Base-by-base conservation (phyloP, 768 basidiomycete species). In the Auricularia auricula-judae region DNA sequence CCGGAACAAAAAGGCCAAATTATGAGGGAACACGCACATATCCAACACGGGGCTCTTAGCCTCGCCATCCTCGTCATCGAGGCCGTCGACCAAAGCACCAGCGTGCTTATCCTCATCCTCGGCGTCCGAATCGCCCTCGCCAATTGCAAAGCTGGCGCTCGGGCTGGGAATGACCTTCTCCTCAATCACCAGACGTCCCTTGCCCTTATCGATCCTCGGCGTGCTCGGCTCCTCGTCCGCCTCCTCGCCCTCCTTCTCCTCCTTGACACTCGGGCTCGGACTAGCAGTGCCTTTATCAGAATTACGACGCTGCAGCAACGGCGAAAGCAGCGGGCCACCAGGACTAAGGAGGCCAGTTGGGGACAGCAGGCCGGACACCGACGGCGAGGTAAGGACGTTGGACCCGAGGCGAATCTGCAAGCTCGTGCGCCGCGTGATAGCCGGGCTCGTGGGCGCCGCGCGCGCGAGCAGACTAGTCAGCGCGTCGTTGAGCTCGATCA, bases 141-240 rank as follows among this genome's bases (percentile, higher is more conserved):
- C 72, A 29, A 51, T 53, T 14, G 36, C 59, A 36, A 39, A 64
- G 56, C 59, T 64, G 59, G 63, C 61, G 43, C 44, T 66, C 8
- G 39, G 39, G 43, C 44, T 71, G 29, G 56, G 56, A 18, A 59
- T 59, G 56, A 59, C 56, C 56, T 59, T 59, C 56, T 59, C 56
- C 56, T 59, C 56, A 18, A 59, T 58, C 16, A 65, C 42, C 16
- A 66, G 67, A 36, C 82, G 82, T 23, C 80, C 84, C 74, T 92
- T 92, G 64, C 90, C 91, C 72, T 92, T 93, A 73, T 92, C 88
- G 16, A 87, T 71, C 60, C 80, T 80, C 0, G 88, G 87, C 21
- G 87, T 88, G 51, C 80, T 76, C 14, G 79, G 82, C 23, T 36
- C 63, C 14, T 67, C 65, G 1, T 75, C 75, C 39, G 23, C 78